Evolutionary conservation across 306 rosid species (phyloP), one percentile per base, ranked within the genome.

Genomic region (Trifolium pratense): DNA sequence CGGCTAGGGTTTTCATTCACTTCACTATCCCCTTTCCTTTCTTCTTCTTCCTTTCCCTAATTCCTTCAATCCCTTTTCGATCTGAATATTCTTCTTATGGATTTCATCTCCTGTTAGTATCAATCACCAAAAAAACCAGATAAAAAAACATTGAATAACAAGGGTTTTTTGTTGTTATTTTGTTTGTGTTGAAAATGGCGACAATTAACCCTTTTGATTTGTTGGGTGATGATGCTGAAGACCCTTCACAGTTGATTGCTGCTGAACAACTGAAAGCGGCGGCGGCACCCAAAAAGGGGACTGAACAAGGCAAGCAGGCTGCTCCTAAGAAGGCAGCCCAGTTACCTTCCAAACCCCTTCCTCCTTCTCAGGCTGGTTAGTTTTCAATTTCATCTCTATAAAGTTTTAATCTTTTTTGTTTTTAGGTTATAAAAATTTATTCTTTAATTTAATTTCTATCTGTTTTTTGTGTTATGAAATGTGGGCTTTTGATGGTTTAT

Each of bases 181-280:
- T 13, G 20, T 2, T 7, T 40, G 9, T 21, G 36, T 53, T 65
- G 3, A 32, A 77, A 75, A 92, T 94, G 98, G 88, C 97, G 71
- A 91, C 92, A 70, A 39, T 56, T 62, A 94, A 94, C 83, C 97
- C 96, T 2, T 94, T 94, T 63, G 98, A 82, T 85, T 87, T 94
- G 89, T 78, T 94, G 90, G 95, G 88, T 3, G 97, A 89, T 25
- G 98, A 94, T 31, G 94, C 89, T 0, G 98, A 94, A 84, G 98
- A 91, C 78, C 98, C 95, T 0, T 85, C 84, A 60, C 96, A 84
- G 85, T 77, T 89, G 43, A 74, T 84, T 34, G 96, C 79, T 5
- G 91, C 94, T 32, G 88, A 84, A 76, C 82, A 84, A 59, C 61
- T 57, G 46, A 87, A 82, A 72, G 84, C 82, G 8, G 80, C 76